Evolutionary conservation across 768 basidiomycete genomes (phyloP).

Genomic region (Leccinum uliginosum): DNA sequence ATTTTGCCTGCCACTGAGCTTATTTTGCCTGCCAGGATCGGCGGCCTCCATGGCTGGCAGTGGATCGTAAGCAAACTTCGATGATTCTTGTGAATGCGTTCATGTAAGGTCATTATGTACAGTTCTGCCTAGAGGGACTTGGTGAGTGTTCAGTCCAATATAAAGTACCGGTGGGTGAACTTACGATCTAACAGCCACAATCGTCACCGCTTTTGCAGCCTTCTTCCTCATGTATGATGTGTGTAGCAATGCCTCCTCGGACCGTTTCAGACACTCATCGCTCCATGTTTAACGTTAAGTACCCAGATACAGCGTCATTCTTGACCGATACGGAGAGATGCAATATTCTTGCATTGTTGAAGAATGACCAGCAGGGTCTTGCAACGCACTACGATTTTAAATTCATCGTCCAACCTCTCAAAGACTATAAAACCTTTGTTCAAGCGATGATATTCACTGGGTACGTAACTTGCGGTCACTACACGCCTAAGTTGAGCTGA

Average conservation of each 20-base stretch:
- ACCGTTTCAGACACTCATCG: conserved; percentile 4
- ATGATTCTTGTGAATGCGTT: background rate
- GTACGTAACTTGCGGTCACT: conserved; percentile 15
- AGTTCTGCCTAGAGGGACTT: conserved; percentile 33
- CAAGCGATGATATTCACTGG: conserved; percentile 39
- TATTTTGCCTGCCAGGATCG: conserved; percentile 13
- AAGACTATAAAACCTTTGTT: conserved; percentile 40
- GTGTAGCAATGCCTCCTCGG: background rate
- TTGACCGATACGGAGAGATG: conserved; percentile 42
- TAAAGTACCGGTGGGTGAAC: background rate
- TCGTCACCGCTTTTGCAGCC: conserved; percentile 18
- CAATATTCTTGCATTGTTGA: conserved; percentile 33
- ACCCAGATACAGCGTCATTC: conserved; percentile 56
- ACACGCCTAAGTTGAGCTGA: no score
- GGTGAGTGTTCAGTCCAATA: conserved; percentile 9
- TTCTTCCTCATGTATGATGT: conserved; percentile 57
- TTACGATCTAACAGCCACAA: conserved; percentile 15
- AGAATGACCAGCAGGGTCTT: conserved; percentile 41
- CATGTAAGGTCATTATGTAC: background rate
- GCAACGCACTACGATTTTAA: conserved; percentile 41
- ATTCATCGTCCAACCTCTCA: conserved; percentile 47
- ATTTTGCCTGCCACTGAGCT: background rate
- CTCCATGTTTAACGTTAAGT: conserved; percentile 27
- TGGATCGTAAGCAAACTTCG: conserved; percentile 32
- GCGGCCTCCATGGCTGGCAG: conserved; percentile 34